phyloP scores from a whole-genome alignment of 495 filamentous ascomycete species.

The Xylaria nigripes region DNA sequence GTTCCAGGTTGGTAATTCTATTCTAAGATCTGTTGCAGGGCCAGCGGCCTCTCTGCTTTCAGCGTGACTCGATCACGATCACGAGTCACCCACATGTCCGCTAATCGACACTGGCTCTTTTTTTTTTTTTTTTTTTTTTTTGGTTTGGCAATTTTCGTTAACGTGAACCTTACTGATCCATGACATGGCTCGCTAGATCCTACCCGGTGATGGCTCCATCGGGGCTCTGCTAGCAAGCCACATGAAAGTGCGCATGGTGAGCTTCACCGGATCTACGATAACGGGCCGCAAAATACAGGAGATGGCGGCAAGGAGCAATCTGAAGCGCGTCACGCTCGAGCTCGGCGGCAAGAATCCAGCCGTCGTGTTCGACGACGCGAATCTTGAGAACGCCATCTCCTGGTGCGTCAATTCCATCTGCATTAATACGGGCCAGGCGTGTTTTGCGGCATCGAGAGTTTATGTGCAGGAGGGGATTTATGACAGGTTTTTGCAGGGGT shows the following conservation, averaged over 20 bases:
- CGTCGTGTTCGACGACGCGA: slow-evolving; percentile 57
- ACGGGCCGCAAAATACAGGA: slow-evolving; percentile 34
- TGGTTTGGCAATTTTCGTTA: too few relatives aligned
- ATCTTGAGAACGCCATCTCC: slow-evolving; percentile 61
- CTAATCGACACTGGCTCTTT: too few relatives aligned
- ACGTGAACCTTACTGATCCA: too few relatives aligned
- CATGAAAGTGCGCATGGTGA: slow-evolving; percentile 29
- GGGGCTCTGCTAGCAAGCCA: slow-evolving; percentile 32
- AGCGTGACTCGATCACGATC: too few relatives aligned
- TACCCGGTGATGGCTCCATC: slow-evolving; percentile 26
- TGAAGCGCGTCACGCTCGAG: slow-evolving; percentile 66
- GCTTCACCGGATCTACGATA: slow-evolving; percentile 42
- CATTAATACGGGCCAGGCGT: slow-evolving; percentile 47
- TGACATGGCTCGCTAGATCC: neutral
- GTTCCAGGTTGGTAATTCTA: slow-evolving; percentile 25
- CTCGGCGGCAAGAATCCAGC: slow-evolving; percentile 65
- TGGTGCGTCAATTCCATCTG: slow-evolving; percentile 50
- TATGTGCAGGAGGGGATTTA: slow-evolving; percentile 50
- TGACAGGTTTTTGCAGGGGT: slow-evolving; percentile 51
- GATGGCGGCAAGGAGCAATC: slow-evolving; percentile 35
- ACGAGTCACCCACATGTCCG: too few relatives aligned
- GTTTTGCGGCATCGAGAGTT: slow-evolving; percentile 43
- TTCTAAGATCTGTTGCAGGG: too few relatives aligned
- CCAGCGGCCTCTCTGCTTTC: too few relatives aligned
- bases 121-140: too few relatives aligned